These are phyloP conservation scores for Cladosporium sphaerospermum DNA, from an alignment of 2,329 filamentous ascomycete species.

Conservation along the genomic window DNA sequence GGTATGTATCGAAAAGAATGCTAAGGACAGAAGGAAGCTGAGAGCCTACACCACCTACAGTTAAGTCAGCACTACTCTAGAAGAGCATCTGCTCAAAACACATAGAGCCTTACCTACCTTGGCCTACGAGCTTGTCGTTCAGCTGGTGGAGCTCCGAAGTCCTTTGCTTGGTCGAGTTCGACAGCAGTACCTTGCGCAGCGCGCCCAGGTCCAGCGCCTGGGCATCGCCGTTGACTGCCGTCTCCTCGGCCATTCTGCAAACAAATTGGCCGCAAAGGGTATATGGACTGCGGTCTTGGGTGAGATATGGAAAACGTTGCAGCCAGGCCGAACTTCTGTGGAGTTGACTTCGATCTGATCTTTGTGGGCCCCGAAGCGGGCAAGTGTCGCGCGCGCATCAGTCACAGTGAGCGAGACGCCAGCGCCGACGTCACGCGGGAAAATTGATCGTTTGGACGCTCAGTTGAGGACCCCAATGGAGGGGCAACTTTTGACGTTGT, in stretches of 20 bases:
- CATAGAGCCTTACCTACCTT: slow-evolving; percentile 32
- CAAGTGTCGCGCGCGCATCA: neutral
- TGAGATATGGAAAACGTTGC: slow-evolving; percentile 5
- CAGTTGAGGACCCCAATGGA: neutral
- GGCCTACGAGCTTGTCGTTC: slow-evolving; percentile 37
- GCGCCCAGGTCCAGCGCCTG: slow-evolving; percentile 19
- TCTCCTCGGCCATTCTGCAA: slow-evolving; percentile 20
- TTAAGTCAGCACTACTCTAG: neutral
- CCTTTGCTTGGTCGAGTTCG: slow-evolving; percentile 44
- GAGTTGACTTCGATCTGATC: neutral
- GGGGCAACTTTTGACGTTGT: neutral
- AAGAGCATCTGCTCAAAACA: slow-evolving; percentile 9
- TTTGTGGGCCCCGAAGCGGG: neutral
- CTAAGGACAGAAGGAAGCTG: slow-evolving; percentile 43
- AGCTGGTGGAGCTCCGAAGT: slow-evolving; percentile 39
- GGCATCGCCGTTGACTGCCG: slow-evolving; percentile 17
- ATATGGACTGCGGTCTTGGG: neutral
- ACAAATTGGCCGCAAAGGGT: neutral
- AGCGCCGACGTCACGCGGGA: neutral
- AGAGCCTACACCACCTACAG: slow-evolving; percentile 11
- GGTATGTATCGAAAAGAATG: slow-evolving; percentile 79
- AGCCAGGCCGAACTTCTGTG: neutral
- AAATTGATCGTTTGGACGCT: neutral
- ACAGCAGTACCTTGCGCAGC: slow-evolving; percentile 35
- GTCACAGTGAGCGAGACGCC: neutral